These are phyloP conservation scores for Sphagnum magellanicum DNA, from an alignment of 228 moss, liverwort and hornwort genomes.

Conservation along the genomic window DNA sequence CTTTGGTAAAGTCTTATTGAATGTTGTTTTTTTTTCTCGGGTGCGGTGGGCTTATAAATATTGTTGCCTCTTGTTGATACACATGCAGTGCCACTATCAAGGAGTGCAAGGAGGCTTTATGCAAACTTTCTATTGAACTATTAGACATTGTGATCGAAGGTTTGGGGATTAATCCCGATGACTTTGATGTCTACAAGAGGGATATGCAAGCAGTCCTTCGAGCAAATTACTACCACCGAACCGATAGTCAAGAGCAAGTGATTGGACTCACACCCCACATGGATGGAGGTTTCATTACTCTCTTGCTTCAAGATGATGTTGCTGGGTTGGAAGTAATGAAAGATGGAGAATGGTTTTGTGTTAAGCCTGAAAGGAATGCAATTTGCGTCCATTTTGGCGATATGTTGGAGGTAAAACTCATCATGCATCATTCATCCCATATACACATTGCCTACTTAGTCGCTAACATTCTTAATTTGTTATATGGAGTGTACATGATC, in stretches of 20 bases:
- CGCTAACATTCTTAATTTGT: too few species aligned
- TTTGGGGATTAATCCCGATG: constrained; percentile 22
- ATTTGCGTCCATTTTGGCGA: constrained; percentile 45
- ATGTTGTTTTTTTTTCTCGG: too few species aligned
- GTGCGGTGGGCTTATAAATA: too few species aligned
- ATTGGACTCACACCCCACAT: constrained; percentile 32
- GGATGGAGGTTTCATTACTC: constrained; percentile 37
- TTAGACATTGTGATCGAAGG: constrained; percentile 29
- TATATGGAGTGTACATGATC: too few species aligned
- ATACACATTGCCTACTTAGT: too few species aligned
- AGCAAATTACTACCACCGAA: constrained; percentile 33
- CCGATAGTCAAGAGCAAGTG: constrained; percentile 8
- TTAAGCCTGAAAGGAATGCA: constrained; percentile 19
- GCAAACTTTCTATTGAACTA: constrained; percentile 35
- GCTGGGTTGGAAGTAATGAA: constrained; percentile 41
- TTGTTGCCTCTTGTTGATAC: too few species aligned
- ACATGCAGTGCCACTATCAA: not conserved
- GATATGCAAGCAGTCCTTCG: constrained; percentile 24
- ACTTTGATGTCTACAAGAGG: constrained; percentile 25
- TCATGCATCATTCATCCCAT: too few species aligned
- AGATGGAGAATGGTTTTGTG: constrained; percentile 26
- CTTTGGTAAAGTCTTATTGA: too few species aligned
- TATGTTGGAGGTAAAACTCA: constrained; percentile 26
- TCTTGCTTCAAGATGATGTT: constrained; percentile 42
- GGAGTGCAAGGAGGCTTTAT: constrained; percentile 20